Base-by-base conservation (phyloP, 306 rosid species). In the Herpetospermum pedunculosum region DNA sequence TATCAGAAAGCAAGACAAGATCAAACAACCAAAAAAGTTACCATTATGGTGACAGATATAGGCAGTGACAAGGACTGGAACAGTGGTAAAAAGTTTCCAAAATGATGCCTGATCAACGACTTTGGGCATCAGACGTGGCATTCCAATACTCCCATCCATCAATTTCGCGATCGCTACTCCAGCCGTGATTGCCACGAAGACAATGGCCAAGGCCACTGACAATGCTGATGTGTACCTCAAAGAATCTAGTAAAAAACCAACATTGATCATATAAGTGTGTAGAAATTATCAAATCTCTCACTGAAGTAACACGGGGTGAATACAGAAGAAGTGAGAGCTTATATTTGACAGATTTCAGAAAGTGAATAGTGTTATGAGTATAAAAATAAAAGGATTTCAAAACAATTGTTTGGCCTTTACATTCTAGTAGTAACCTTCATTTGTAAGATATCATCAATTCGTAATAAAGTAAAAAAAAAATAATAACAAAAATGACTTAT, bases 31-130 rank as follows among this genome's bases (percentile, higher is more conserved):
- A 67, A 13, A 5, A 1, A 12, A 38, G 88, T 81, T 76, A 89
- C 91, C 75, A 73, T 89, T 86, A 58, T 87, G 88, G 70, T 86
- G 91, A 75, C 89, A 89, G 75, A 86, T 88, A 77, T 86, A 88
- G 47, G 94, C 84, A 38, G 89, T 89, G 79, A 89, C 89, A 14
- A 89, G 82, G 77, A 89, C 48, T 13, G 91, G 91, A 73, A 85
- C 69, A 48, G 89, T 80, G 40, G 91, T 85, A 81, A 89, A 85
- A 64, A 87, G 89, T 82, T 89, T 79, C 88, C 89, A 89, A 75
- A 86, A 89, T 5, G 91, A 89, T 10, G 83, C 84, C 73, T 79
- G 85, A 76, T 82, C 85, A 15, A 32, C 28, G 68, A 83, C 76
- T 53, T 81, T 72, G 2, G 88, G 88, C 91, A 81, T 83, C 75